Evolutionary conservation across 495 filamentous ascomycete species (phyloP), one percentile per base, ranked within the genome.

Genomic region (Xanthoparmelia taractica): DNA sequence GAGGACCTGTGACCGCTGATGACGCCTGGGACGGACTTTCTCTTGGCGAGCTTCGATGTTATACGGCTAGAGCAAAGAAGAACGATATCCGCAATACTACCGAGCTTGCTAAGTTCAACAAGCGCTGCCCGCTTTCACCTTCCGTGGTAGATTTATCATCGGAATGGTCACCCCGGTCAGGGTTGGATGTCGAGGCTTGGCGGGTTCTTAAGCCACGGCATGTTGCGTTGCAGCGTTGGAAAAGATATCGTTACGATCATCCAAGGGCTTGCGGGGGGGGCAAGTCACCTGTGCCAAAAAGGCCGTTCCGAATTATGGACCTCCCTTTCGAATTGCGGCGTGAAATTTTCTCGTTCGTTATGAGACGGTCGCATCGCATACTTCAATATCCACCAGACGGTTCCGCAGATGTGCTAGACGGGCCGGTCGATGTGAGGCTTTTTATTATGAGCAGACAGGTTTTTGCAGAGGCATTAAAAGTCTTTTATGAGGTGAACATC

Each of bases 231-330:
- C 63, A 64, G 43, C 25, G 12, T 8, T 65, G 63, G 63, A 60
- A 60, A 15, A 57, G 57, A 13, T 65, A 65, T 41, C 57, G 63
- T 15, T 45, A 6, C 18, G 63, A 65, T 31, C 63, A 65, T 55
- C 29, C 13, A 3, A 33, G 54, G 41, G 63, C 57, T 36, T 65
- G 57, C 36, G 57, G 57, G 23, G 57, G 63, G 15, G 8, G 31
- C n/a, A 8, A 27, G 3, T 36, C 37, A 17, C 63, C 47, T 31
- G 57, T 65, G 10, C 57, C 57, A 17, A 27, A 52, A 27, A 36
- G 18, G 2, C 57, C 63, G 8, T 65, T 65, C 25, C 63, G 63
- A 20, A 43, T 65, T 43, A 33, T 65, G 18, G 45, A 65, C 15
- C 23, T 65, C 13, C 41, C 57, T 1, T 29, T 56, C 23, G 43